Base-by-base conservation (phyloP, 2,329 filamentous ascomycete genomes). In the Daldinia sp. region DNA sequence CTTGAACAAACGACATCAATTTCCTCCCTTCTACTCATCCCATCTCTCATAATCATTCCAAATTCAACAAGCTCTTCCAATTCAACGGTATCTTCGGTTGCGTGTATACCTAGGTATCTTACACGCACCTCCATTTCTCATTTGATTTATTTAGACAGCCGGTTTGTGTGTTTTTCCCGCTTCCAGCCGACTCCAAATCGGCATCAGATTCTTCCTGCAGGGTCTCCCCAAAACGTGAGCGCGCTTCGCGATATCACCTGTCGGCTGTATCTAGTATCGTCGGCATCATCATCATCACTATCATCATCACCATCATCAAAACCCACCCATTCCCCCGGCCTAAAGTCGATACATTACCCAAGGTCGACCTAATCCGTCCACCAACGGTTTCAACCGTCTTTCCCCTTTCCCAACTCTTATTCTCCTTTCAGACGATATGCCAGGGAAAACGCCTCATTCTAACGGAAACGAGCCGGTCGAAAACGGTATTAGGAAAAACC, bases 361-460 rank as follows among this genome's bases (percentile, higher is more conserved):
- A 50, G 52, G 56, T 68, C 63, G 51, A 69, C 56, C 64, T 53
- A n/a, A 66, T 66, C 58, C 67, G 61, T 52, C 58, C 58, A 57
- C 49, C 52, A 32, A 43, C 49, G 23, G 49, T 43, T 54, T 35
- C 47, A 19, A 52, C 45, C 56, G 41, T 27, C 54, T 66, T 11
- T 41, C 64, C 52, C 56, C 54, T 66, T 61, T 30, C 61, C 64
- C 39, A 58, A 47, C 51, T 64, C 39, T 21, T 47, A 52, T 61
- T 60, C 51, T 32, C 51, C 43, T n/a, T n/a, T 50, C 41, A 58
- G 58, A 70, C 73, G 78, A 75, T 70, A 92, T 92, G 89, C 88
- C 88, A 71, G 86, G 89, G 77, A 90, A 91, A 78, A 90, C 90
- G 74, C 88, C 89, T 74, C 87, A 89, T 79, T 86, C 84, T 70